Conservation (phyloP, 345 rosid species). For the Carallia pectinifolia region DNA sequence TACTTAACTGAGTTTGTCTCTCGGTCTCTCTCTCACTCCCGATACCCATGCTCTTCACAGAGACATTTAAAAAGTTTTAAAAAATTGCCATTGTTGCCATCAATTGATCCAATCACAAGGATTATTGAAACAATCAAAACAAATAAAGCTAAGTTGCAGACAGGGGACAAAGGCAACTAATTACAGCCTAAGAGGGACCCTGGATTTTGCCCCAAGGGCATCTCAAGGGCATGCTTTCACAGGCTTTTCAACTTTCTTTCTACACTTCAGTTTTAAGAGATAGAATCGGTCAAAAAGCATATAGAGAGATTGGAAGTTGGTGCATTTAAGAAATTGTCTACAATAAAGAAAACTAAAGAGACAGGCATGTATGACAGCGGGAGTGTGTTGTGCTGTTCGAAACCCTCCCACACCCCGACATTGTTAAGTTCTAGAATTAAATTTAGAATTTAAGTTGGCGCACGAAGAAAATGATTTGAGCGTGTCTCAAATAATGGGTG, state of each 20-base stretch:
- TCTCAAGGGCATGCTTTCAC: background rate
- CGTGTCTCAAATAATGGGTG: too few species aligned
- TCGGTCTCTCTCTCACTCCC: too few species aligned
- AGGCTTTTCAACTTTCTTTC: background rate
- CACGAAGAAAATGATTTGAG: too few species aligned
- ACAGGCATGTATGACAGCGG: too few species aligned
- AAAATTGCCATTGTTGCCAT: conserved; percentile 1
- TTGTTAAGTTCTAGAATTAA: too few species aligned
- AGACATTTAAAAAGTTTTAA: too few species aligned
- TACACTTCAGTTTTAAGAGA: background rate
- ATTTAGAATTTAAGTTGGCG: too few species aligned
- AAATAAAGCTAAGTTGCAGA: background rate
- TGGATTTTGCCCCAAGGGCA: background rate
- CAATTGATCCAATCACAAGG: background rate
- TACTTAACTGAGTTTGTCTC: too few species aligned
- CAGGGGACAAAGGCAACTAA: background rate
- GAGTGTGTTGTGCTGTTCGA: too few species aligned
- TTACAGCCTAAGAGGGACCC: background rate
- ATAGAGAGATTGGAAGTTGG: conserved; percentile 3
- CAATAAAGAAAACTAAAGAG: background rate
- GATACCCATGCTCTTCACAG: too few species aligned
- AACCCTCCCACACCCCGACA: too few species aligned
- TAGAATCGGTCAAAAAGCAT: conserved; percentile 4
- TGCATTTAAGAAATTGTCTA: background rate
- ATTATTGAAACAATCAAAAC: background rate